Conservation (phyloP, 768 basidiomycete species). For the Hortiboletus flavorubellus region DNA sequence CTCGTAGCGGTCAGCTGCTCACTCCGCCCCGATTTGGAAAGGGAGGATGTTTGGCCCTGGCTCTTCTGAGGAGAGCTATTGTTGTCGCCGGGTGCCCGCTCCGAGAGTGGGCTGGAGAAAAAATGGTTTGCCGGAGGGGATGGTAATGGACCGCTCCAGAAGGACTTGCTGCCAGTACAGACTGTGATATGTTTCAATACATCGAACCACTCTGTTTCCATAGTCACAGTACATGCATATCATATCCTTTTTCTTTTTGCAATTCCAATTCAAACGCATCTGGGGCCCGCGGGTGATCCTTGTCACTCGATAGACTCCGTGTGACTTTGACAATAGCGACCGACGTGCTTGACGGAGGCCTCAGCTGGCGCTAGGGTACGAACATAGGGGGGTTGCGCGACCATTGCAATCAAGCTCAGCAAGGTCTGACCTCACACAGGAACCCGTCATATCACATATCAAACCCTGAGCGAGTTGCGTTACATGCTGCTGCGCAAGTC, state of each 20-base stretch:
- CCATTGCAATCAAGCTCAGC: constrained; percentile 16
- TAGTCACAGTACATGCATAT: constrained; percentile 18
- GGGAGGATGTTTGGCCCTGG: constrained; percentile 7
- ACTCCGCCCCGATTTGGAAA: constrained; percentile 9
- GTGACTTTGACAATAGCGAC: not conserved
- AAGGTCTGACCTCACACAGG: not conserved
- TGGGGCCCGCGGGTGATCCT: not conserved
- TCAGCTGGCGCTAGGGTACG: constrained; percentile 18
- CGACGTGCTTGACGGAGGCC: constrained; percentile 4
- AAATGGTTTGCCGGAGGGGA: constrained; percentile 21
- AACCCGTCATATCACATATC: constrained; percentile 9
- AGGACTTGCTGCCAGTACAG: constrained; percentile 23
- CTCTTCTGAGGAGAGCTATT: constrained; percentile 24
- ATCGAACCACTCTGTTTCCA: constrained; percentile 23
- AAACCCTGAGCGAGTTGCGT: constrained; percentile 19
- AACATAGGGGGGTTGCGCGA: not conserved
- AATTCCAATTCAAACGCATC: constrained; percentile 15
- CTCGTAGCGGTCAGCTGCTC: constrained; percentile 8
- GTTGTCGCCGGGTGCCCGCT: constrained; percentile 28
- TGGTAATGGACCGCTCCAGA: constrained; percentile 25
- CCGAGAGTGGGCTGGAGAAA: constrained; percentile 31
- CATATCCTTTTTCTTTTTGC: constrained; percentile 9
- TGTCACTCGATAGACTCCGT: not conserved
- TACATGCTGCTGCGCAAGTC: constrained; percentile 18
- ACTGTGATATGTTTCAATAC: constrained; percentile 16